phyloP scores from a whole-genome alignment of 2,329 filamentous ascomycete species.

The Mollisia scopiformis region DNA sequence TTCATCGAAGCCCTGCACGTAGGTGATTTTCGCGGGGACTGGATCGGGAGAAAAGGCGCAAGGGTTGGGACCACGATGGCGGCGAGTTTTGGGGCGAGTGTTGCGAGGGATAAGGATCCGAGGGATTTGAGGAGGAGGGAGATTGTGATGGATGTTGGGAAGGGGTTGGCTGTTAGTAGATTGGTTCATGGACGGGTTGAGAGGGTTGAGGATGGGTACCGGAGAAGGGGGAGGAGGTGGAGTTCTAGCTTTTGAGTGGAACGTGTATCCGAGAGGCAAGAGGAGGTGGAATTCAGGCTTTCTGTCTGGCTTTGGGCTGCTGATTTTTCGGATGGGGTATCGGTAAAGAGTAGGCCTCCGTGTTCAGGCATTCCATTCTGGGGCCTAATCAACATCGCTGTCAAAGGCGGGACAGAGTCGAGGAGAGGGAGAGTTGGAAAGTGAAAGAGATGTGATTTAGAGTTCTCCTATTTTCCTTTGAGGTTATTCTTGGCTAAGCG shows the following conservation, averaged over 20 bases:
- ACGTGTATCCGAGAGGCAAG: too few species aligned
- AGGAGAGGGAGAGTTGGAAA: too few species aligned
- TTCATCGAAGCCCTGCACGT: slow-evolving; percentile 44
- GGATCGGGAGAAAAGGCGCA: slow-evolving; percentile 32
- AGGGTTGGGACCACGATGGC: slow-evolving; percentile 21
- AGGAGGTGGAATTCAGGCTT: too few species aligned
- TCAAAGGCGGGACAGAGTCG: too few species aligned
- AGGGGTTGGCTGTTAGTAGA: slow-evolving; percentile 12
- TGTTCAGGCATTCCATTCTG: too few species aligned
- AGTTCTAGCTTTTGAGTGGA: slow-evolving; percentile 8
- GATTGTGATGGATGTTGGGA: slow-evolving; percentile 13
- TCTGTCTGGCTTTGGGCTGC: too few species aligned
- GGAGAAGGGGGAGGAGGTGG: background rate
- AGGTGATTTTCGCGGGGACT: slow-evolving; percentile 44
- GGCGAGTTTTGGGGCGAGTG: slow-evolving; percentile 14
- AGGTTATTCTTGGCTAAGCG: too few species aligned
- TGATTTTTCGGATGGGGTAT: too few species aligned
- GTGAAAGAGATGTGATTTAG: too few species aligned
- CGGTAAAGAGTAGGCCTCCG: too few species aligned
- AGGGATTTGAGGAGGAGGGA: slow-evolving; percentile 15
- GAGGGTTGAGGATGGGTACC: background rate
- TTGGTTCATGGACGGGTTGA: slow-evolving; percentile 10
- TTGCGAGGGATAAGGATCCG: slow-evolving; percentile 8
- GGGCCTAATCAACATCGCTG: too few species aligned
- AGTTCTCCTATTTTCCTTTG: too few species aligned